Conservation (phyloP, 148 eudicot genomes). For the Euryodendron excelsum region DNA sequence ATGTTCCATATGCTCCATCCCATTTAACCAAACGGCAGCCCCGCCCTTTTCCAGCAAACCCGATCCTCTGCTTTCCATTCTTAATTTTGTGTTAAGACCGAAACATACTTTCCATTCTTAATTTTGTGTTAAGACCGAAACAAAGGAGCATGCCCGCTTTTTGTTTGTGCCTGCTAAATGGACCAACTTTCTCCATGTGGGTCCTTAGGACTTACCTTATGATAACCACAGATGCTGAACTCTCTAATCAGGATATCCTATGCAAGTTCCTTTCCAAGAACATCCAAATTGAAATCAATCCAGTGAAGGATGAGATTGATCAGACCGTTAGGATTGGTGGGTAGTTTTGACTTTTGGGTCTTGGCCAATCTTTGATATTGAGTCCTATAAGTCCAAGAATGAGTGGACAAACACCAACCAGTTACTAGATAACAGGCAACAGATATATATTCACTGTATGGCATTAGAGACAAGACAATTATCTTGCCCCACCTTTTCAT, state of each 20-base stretch:
- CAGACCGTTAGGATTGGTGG: constrained; percentile 11
- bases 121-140: neutral
- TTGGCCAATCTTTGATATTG: neutral
- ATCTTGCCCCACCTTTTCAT: neutral
- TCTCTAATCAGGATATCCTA: neutral
- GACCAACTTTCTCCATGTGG: neutral
- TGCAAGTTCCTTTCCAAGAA: neutral
- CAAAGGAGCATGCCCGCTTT: neutral
- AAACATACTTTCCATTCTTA: neutral
- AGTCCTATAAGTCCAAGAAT: neutral
- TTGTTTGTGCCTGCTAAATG: constrained; percentile 9
- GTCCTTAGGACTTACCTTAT: neutral
- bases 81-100: neutral
- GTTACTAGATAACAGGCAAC: neutral
- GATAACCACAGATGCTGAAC: neutral
- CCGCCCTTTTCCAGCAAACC: constrained; percentile 1
- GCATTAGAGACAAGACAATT: constrained; percentile 17
- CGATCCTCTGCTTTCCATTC: neutral
- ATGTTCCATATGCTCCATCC: constrained; percentile 24
- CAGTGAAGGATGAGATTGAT: neutral
- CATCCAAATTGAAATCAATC: neutral
- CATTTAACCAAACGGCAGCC: constrained; percentile 34
- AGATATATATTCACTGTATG: neutral
- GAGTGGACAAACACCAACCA: neutral
- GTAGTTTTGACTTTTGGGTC: constrained; percentile 9